Percentiles rank a stretch among this genome's conserved stretches.
Evolutionary conservation across 2,329 filamentous ascomycete species (phyloP).

Genomic region (Colletotrichum lini): DNA sequence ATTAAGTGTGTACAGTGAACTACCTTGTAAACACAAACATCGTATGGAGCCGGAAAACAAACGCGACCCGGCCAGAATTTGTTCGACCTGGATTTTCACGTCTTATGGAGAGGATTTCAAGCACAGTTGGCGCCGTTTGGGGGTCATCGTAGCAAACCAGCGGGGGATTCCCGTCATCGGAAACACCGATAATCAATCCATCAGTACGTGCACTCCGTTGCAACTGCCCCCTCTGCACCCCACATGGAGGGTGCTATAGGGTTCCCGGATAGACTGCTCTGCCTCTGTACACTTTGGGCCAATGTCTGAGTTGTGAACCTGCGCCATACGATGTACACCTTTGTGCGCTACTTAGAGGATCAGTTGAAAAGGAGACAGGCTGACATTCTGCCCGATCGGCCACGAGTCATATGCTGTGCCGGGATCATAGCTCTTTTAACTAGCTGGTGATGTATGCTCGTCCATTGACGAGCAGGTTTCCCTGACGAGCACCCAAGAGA

Average conservation of each 20-base stretch:
- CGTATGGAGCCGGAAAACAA: too few species aligned
- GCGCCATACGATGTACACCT: neutral
- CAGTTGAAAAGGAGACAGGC: neutral
- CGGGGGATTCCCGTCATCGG: neutral
- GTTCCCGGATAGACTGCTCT: too few species aligned
- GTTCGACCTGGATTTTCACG: neutral
- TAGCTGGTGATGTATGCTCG: neutral
- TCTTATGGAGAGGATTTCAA: neutral
- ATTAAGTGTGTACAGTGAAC: neutral
- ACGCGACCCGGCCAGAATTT: too few species aligned
- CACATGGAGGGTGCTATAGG: neutral
- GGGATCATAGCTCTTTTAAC: neutral
- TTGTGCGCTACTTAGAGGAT: neutral
- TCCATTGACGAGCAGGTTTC: neutral
- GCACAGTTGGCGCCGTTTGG: neutral
- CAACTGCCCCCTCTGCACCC: constrained; percentile 6
- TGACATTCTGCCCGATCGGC: constrained; percentile 4
- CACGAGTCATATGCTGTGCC: constrained; percentile 20
- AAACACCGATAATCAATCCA: neutral
- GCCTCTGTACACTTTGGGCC: too few species aligned
- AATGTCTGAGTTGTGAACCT: neutral
- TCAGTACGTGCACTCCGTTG: neutral
- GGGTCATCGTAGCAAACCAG: neutral
- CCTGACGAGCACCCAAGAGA: too few species aligned
- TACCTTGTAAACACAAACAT: too few species aligned